These are phyloP conservation scores for Vitis hybrid DNA, from an alignment of 177 flowering plant genomes.

Conservation along the genomic window DNA sequence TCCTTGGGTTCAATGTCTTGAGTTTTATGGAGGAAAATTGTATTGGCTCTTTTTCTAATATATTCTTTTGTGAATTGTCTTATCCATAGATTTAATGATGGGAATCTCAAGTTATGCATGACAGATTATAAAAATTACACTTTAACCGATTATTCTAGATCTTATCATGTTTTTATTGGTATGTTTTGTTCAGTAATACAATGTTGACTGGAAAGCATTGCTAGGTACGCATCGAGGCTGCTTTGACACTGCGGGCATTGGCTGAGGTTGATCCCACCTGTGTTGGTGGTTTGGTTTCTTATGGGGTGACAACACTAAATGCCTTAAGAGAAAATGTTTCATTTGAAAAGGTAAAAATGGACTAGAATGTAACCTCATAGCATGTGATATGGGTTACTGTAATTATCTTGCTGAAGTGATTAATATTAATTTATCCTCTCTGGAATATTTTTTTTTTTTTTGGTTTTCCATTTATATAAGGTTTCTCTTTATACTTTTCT, in stretches of 20 bases:
- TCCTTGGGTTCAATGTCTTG: too few relatives aligned
- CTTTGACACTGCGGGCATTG: conserved; percentile 75
- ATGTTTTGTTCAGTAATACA: neutral
- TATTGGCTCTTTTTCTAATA: too few relatives aligned
- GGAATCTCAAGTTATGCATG: too few relatives aligned
- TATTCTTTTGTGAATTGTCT: too few relatives aligned
- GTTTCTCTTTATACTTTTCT: too few relatives aligned
- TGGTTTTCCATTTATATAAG: too few relatives aligned
- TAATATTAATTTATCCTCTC: neutral
- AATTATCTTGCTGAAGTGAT: neutral
- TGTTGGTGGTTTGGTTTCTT: conserved; percentile 91
- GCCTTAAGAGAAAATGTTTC: conserved; percentile 82
- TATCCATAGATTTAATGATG: too few relatives aligned
- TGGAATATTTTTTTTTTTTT: neutral
- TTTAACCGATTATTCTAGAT: neutral
- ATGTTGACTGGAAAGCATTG: neutral
- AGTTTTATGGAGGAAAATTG: too few relatives aligned
- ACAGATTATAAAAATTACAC: neutral
- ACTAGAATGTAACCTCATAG: neutral
- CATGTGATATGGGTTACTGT: neutral
- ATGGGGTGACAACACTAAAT: conserved; percentile 74
- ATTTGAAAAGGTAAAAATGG: conserved; percentile 69
- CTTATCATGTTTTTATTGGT: neutral
- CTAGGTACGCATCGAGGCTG: conserved; percentile 94
- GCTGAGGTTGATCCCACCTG: conserved; percentile 96